A percentile compares a stretch with the other conserved stretches of the same genome.
Evolutionary conservation across 352 stramenopile species (phyloP).

Genomic region (Pseudoperonospora humuli): DNA sequence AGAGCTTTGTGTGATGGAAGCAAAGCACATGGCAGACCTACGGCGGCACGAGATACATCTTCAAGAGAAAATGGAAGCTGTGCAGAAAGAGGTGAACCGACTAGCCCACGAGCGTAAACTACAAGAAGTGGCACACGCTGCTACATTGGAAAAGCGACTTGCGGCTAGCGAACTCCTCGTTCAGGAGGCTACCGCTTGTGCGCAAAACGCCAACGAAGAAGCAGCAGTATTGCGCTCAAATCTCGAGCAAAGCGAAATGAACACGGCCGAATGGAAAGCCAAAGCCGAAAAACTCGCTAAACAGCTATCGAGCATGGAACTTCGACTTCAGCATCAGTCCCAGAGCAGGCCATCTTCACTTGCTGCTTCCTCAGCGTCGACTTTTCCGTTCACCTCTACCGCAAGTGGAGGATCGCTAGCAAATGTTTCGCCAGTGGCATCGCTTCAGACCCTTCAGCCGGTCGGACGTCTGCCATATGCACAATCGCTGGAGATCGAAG

Average conservation of each 20-base stretch:
- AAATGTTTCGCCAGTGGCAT: constrained; percentile 14
- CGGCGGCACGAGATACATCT: constrained; percentile 26
- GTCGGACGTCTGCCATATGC: constrained; percentile 64
- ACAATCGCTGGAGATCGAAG: constrained; percentile 74
- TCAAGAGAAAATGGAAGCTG: constrained; percentile 40
- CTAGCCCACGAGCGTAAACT: constrained; percentile 47
- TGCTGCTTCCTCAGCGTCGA: constrained; percentile 8
- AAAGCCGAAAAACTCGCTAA: constrained; percentile 14
- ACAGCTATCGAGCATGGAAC: constrained; percentile 9
- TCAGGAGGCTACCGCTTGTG: constrained; percentile 6
- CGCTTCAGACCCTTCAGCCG: constrained; percentile 39
- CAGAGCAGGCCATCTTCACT: constrained; percentile 10
- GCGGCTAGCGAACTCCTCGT: constrained; percentile 16
- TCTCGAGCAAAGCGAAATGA: constrained; percentile 5
- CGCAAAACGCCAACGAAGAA: constrained; percentile 21
- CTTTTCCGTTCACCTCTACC: constrained; percentile 27
- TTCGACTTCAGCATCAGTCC: constrained; percentile 3
- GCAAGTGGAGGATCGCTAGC: constrained; percentile 14
- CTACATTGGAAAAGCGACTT: constrained; percentile 16
- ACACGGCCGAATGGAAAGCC: constrained; percentile 16
- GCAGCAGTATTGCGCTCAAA: constrained; percentile 1
- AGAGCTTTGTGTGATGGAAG: constrained; percentile 40
- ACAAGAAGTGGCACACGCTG: constrained; percentile 12
- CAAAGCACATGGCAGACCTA: constrained; percentile 38
- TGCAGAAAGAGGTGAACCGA: constrained; percentile 48